These are phyloP conservation scores for Aechmea fasciata DNA, from an alignment of 176 grass and related monocot species.

Conservation along the genomic window DNA sequence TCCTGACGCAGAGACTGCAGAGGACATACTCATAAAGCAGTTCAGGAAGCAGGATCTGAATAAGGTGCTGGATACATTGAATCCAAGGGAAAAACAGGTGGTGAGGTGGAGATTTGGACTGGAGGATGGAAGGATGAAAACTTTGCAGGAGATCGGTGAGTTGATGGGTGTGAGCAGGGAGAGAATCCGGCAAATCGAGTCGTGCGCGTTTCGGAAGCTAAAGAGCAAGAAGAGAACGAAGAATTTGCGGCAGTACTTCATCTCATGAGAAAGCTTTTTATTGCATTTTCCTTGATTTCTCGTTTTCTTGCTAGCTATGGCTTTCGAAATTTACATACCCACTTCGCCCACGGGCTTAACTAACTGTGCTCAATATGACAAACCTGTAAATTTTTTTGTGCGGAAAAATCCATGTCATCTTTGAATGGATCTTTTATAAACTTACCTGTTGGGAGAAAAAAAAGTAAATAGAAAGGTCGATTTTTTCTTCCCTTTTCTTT, in stretches of 20 bases:
- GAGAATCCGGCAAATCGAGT: constrained; percentile 79
- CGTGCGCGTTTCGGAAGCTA: constrained; percentile 72
- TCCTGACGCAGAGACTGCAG: constrained; percentile 52
- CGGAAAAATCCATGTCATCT: too few relatives aligned
- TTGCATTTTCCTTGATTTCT: too few relatives aligned
- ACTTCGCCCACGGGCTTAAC: too few relatives aligned
- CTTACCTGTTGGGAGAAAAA: too few relatives aligned
- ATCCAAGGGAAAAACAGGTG: constrained; percentile 51
- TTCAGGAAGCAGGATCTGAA: constrained; percentile 54
- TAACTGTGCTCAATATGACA: too few relatives aligned
- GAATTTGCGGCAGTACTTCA: constrained; percentile 50
- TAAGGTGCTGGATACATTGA: constrained; percentile 54
- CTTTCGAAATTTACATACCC: too few relatives aligned
- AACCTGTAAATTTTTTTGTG: too few relatives aligned
- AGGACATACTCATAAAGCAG: constrained; percentile 52
- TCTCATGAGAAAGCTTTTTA: constrained; percentile 30
- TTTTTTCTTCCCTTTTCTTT: too few relatives aligned
- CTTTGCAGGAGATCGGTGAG: constrained; percentile 68
- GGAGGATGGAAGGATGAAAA: constrained; percentile 52
- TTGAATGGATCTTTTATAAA: too few relatives aligned
- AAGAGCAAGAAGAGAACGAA: constrained; percentile 54
- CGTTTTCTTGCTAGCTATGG: too few relatives aligned
- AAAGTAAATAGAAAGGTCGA: too few relatives aligned
- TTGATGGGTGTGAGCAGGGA: constrained; percentile 72
- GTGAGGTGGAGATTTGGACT: constrained; percentile 68